phyloP scores from a whole-genome alignment of 306 rosid species.

The Prinsepia uniflora region DNA sequence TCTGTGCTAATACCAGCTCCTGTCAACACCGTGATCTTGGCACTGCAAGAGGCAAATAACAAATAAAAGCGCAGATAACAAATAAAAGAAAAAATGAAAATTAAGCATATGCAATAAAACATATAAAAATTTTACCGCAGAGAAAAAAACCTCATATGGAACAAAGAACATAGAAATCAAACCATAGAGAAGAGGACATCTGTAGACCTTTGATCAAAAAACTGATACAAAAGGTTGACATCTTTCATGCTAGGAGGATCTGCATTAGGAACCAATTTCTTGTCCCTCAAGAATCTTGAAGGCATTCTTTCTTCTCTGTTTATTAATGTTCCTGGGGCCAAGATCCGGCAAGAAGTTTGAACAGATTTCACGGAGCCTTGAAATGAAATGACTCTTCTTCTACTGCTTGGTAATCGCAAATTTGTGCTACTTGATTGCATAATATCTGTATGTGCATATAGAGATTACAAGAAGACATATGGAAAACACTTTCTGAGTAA shows the following conservation, averaged over 20 bases:
- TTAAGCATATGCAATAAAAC: neutral
- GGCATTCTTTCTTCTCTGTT: constrained; percentile 29
- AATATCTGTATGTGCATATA: constrained; percentile 29
- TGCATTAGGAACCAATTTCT: constrained; percentile 67
- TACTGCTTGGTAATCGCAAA: constrained; percentile 33
- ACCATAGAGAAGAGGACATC: neutral
- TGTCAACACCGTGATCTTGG: constrained; percentile 64
- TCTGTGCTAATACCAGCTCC: constrained; percentile 98
- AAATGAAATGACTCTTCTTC: constrained; percentile 36
- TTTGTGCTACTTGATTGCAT: constrained; percentile 27
- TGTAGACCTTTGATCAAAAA: constrained; percentile 65
- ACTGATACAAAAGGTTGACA: constrained; percentile 54
- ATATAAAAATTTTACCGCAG: constrained; percentile 5
- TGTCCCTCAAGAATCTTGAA: constrained; percentile 42
- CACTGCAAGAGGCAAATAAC: constrained; percentile 41
- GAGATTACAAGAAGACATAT: neutral
- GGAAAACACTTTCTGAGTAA: neutral
- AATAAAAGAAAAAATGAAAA: constrained; percentile 16
- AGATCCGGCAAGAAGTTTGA: constrained; percentile 48
- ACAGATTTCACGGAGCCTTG: constrained; percentile 37
- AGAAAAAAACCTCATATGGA: constrained; percentile 3
- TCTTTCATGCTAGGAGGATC: constrained; percentile 81
- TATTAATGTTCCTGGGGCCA: constrained; percentile 43
- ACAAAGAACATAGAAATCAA: neutral
- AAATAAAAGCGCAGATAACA: constrained; percentile 11